Evolutionary conservation across 2,329 filamentous ascomycete genomes (phyloP).

Genomic region (Trichoderma endophyticum): DNA sequence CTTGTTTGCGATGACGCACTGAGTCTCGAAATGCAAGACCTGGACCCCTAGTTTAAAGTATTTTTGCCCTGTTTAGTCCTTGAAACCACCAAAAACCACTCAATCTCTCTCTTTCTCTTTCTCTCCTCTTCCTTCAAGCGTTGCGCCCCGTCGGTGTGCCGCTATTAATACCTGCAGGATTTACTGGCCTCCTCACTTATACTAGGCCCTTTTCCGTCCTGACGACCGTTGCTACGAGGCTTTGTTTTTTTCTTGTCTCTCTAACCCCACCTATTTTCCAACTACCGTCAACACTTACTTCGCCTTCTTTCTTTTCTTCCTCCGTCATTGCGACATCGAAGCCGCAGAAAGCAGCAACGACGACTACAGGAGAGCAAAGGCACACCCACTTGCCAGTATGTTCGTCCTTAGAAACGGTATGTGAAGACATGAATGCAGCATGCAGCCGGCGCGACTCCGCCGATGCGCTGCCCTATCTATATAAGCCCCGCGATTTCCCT

Average conservation of each 20-base stretch:
- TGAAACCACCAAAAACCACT: neutral
- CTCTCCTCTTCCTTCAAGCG: neutral
- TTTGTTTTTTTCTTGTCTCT: slow-evolving; percentile 2
- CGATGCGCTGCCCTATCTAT: neutral
- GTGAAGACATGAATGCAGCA: slow-evolving; percentile 21
- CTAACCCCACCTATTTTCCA: neutral
- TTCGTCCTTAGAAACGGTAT: slow-evolving; percentile 40
- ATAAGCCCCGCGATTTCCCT: slow-evolving; percentile 1
- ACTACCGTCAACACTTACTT: neutral
- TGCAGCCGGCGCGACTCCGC: neutral
- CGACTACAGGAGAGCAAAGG: slow-evolving; percentile 7
- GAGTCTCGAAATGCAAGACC: neutral
- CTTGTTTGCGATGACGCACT: slow-evolving; percentile 19
- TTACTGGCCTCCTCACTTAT: neutral
- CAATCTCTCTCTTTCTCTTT: neutral
- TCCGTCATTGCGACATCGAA: neutral
- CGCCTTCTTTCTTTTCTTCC: neutral
- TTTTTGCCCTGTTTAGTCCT: neutral
- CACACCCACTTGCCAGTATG: slow-evolving; percentile 29
- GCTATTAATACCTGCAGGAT: neutral
- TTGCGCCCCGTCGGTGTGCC: neutral
- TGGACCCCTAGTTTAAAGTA: neutral
- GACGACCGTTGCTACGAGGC: slow-evolving; percentile 15
- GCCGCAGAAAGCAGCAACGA: neutral
- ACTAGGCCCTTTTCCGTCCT: neutral